Evolutionary conservation across 2,329 filamentous ascomycete species (phyloP), one percentile per base, ranked within the genome.

Genomic region (Emmonsiellopsis sp.): DNA sequence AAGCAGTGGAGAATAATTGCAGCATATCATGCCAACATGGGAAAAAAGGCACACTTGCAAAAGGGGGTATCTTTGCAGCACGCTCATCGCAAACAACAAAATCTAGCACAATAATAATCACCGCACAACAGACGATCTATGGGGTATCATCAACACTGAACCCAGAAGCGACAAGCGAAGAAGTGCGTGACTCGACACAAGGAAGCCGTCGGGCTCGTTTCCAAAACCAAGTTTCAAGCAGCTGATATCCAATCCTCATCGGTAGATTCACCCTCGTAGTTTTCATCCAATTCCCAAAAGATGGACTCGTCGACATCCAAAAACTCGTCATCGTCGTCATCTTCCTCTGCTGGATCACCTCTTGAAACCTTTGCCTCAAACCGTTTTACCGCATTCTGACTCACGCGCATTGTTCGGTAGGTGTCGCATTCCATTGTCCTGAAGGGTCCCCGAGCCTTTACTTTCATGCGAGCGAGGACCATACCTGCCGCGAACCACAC

Each of bases 401-500:
- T 57, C 4, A 61, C 54, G 0, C 47, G 26, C 5, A 54, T 26
- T 2, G 42, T 16, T n/a, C 50, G 42, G 43, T 59, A 53, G 5
- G 57, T 51, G 1, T 54, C 44, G 6, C 35, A 35, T 10, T 41
- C 50, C 7, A 60, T 51, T 9, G 31, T 16, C 13, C 58, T 38
- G 32, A 26, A 47, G n/a, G 11, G 9, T 7, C 57, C 57, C n/a
- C 45, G 8, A 2, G 57, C 55, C 10, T 41, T 45, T 8, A 61
- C 59, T 54, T 70, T 70, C 7, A 70, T 59, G 30, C 61, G 54
- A 45, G 66, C 67, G 4, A 70, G 57, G 31, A 63, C 58, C 2
- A 54, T 40, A 6, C 64, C 65, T 0, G 60, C 62, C 1, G 62
- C 55, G 30, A 63, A 58, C 63, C 63, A 67, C 11, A 57, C 45